A percentile compares a stretch with the other conserved stretches of the same genome.
phyloP scores from a whole-genome alignment of 768 basidiomycete species.

The Termitomyces sp. region DNA sequence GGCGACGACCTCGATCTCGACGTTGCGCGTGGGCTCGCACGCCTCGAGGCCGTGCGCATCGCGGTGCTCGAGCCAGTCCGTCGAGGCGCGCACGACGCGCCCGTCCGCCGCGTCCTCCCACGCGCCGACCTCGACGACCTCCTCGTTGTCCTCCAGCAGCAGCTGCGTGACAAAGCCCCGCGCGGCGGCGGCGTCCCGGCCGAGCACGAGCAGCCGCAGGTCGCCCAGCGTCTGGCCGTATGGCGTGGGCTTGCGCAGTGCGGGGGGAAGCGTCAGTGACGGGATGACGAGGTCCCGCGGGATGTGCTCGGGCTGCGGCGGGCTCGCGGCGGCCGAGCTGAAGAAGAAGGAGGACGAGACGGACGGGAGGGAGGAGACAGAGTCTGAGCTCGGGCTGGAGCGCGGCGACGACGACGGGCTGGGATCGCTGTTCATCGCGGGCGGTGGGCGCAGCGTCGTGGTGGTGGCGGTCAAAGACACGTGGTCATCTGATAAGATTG shows the following conservation, averaged over 20 bases:
- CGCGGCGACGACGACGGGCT: conserved; percentile 38
- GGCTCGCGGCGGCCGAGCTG: conserved; percentile 67
- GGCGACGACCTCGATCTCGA: conserved; percentile 58
- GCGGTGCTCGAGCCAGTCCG: conserved; percentile 66
- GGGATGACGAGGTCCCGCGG: conserved; percentile 64
- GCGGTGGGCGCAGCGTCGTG: conserved; percentile 30
- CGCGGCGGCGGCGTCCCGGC: conserved; percentile 34
- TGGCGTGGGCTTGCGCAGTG: conserved; percentile 58
- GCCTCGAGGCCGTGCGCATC: conserved; percentile 63
- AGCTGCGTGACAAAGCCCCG: too few species aligned
- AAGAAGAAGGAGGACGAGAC: conserved; percentile 49
- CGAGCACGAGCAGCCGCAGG: conserved; percentile 50
- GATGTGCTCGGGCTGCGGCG: conserved; percentile 47
- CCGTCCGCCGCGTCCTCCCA: conserved; percentile 49
- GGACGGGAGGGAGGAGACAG: conserved; percentile 54
- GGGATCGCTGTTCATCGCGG: conserved; percentile 9
- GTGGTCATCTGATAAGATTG: too few species aligned
- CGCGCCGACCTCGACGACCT: conserved; percentile 55
- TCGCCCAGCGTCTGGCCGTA: conserved; percentile 68
- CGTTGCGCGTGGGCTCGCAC: conserved; percentile 58
- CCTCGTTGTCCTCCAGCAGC: conserved; percentile 60
- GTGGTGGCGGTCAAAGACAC: too few species aligned
- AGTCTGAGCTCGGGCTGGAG: conserved; percentile 53
- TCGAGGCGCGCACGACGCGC: conserved; percentile 51
- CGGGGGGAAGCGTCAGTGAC: conserved; percentile 55